These are phyloP conservation scores for Didymella exigua DNA, from an alignment of 2,329 filamentous ascomycete species.

Conservation along the genomic window DNA sequence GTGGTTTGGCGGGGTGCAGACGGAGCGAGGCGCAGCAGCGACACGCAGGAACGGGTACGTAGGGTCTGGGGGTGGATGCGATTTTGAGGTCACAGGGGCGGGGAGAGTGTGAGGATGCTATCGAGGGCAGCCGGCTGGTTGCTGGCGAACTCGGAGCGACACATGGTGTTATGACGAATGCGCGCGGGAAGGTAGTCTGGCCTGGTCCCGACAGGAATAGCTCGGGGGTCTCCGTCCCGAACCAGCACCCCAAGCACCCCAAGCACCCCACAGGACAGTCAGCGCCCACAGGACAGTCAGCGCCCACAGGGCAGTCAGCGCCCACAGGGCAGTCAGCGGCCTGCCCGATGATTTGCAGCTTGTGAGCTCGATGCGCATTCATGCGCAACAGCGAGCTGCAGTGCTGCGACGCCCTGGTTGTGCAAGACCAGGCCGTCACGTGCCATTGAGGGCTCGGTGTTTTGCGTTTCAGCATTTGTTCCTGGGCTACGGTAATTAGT, in stretches of 20 bases:
- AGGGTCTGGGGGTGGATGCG: neutral
- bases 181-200: constrained; percentile 2
- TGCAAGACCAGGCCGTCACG: constrained; percentile 6
- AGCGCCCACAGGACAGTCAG: no score
- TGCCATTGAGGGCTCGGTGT: neutral
- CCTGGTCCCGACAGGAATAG: no score
- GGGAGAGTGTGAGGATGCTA: constrained; percentile 9
- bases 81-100: constrained; percentile 7
- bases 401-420: constrained; percentile 1
- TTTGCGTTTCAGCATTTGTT: neutral
- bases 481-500: neutral
- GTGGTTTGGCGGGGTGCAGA: constrained; percentile 20
- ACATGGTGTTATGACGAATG: constrained; percentile 15
- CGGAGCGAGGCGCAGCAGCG: constrained; percentile 20
- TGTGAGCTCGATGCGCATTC: neutral
- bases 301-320: no score
- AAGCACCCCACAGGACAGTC: neutral
- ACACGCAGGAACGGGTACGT: constrained; percentile 2
- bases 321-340: neutral
- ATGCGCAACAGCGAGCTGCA: constrained; percentile 1
- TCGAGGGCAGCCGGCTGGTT: constrained; percentile 1
- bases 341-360: constrained; percentile 11
- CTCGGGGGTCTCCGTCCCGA: no score
- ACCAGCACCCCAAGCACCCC: constrained; percentile 10
- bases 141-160: constrained; percentile 2